Evolutionary conservation across 371 early-diverging fungal species (phyloP).

Genomic region (Mucor saturninus): DNA sequence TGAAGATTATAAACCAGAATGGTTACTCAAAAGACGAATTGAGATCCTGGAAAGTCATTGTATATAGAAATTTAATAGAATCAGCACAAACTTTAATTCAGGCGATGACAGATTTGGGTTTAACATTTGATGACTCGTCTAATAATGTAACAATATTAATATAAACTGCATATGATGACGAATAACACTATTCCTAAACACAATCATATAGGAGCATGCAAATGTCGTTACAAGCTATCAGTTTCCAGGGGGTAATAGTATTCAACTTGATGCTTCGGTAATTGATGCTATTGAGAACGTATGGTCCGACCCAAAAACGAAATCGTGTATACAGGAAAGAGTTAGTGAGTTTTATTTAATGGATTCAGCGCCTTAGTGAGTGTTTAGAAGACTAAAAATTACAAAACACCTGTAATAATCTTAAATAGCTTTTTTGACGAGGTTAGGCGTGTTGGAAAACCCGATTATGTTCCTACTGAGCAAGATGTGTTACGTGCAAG

Average conservation of each 20-base stretch:
- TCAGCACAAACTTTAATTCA: conserved; percentile 68
- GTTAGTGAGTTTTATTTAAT: conserved; percentile 77
- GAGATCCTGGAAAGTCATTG: conserved; percentile 69
- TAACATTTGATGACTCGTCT: conserved; percentile 64
- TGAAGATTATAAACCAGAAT: conserved; percentile 90
- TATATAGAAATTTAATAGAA: conserved; percentile 82
- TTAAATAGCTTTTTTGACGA: conserved; percentile 62
- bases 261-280: conserved; percentile 32
- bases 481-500: conserved; percentile 84
- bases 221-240: conserved; percentile 12
- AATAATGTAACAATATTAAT: conserved; percentile 36
- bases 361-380: conserved; percentile 85
- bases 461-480: conserved; percentile 67
- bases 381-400: background rate
- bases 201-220: conserved; percentile 4
- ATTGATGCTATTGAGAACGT: conserved; percentile 65
- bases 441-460: conserved; percentile 60
- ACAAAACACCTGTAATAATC: background rate
- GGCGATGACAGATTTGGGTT: conserved; percentile 57
- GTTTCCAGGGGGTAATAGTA: conserved; percentile 7
- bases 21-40: conserved; percentile 86
- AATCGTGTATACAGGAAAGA: conserved; percentile 59
- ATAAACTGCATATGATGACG: background rate
- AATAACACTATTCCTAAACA: conserved; percentile 23
- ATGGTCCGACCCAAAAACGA: conserved; percentile 70